Evolutionary conservation across 257 asterid genomes (phyloP), one percentile per base, ranked within the genome.

Genomic region (Solanum tacnaense): DNA sequence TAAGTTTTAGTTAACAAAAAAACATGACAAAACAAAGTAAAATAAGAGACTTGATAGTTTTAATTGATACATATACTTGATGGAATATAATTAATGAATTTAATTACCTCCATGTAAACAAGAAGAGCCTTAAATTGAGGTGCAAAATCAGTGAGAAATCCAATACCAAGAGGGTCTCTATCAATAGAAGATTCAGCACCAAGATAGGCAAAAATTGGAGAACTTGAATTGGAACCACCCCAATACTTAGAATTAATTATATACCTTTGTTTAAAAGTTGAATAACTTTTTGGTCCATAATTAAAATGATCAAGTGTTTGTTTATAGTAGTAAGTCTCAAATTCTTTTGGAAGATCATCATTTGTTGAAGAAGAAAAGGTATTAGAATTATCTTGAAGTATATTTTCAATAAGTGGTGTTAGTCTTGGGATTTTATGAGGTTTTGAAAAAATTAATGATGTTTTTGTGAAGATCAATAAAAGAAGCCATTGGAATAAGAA

Each of bases 261-360:
- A 32, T 93, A 96, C 90, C 86, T 92, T 79, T 95, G 98, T 7
- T 84, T 70, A 91, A 96, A 96, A 20, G 91, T 93, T 35, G 90
- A 87, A 84, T 92, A 95, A 76, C 98, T 93, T 21, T 89, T 68
- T 4, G 97, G 94, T 58, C 91, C 92, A 18, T 90, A 96, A 88
- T 95, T 95, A 89, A 96, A 96, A 83, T 96, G 99, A 88, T 96
- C 99, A 21, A 96, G 89, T 1, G 97, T 94, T 88, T 96, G 99
- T 2, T 25, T 86, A 87, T 94, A 96, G n/a, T 70, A 94, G 32
- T 90, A 89, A 32, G 92, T 89, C 86, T 89, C 71, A 25, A 67
- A 93, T 35, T 91, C 94, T 15, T 88, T 13, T 6, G 90, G 74
- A 41, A 44, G 21, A 32, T 72, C 16, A 32, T 72, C 13, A 35